Base-by-base conservation (phyloP, 345 rosid genomes). In the Syzygium jambos region DNA sequence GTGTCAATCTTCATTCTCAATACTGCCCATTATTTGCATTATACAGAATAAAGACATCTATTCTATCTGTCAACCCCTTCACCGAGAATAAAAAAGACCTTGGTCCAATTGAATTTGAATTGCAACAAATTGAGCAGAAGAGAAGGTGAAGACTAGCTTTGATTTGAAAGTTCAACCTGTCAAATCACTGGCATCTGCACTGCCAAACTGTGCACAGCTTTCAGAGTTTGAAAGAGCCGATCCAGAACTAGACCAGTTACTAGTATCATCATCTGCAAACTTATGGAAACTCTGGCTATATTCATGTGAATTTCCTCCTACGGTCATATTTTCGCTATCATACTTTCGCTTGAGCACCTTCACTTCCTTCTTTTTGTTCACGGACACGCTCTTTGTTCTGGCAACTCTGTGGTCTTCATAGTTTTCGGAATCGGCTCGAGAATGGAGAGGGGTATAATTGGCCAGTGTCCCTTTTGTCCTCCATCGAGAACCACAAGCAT, bases 401-500 rank as follows among this genome's bases (percentile, higher is more conserved):
- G 95, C 91, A 87, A 90, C 87, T 89, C 92, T 93, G 89, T 92
- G 94, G 89, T 94, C 96, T 52, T 92, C 95, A 68, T 89, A 90
- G 85, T 94, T 96, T 87, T 93, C 96, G 46, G 89, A 88, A 85
- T 96, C 99, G 25, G 94, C 92, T 65, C 96, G 95, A 52, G 96
- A 91, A 90, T 92, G 96, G 86, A 95, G 96, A 17, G 99, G 99
- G 17, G 94, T 94, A 80, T 98, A 98, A 86, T 98, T 96, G 84
- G 91, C 95, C 52, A 98, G 95, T 54, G 99, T 90, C 90, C 99
- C 98, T 84, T 95, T 96, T 85, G 96, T 93, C 89, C 99, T 93
- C 96, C 98, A 96, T 78, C 99, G 93, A 41, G 99, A 98, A 27
- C 99, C 99, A 89, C 99, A 98, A 21, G 99, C 99, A 93, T 98